These are phyloP conservation scores for Scedosporium aurantiacum DNA, from an alignment of 2,329 filamentous ascomycete genomes.

Conservation along the genomic window DNA sequence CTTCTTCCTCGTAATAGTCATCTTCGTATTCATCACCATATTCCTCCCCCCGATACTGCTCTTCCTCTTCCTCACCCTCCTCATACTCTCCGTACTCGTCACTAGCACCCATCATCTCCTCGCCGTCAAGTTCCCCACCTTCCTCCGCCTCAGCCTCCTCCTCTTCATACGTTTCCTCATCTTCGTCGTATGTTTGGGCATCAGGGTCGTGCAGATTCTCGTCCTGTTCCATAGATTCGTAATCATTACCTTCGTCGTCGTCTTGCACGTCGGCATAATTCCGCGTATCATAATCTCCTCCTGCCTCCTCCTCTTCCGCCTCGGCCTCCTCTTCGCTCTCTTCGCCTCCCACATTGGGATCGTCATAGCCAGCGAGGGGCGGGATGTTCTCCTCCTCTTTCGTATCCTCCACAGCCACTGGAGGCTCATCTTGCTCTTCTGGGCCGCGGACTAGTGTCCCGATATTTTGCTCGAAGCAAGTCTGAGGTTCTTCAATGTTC, in stretches of 20 bases:
- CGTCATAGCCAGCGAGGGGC: neutral
- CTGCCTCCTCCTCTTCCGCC: neutral
- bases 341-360: neutral
- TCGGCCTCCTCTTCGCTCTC: neutral
- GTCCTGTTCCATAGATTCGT: conserved; percentile 19
- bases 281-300: conserved; percentile 4
- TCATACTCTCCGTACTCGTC: conserved; percentile 15
- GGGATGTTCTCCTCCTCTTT: conserved; percentile 11
- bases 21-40: neutral
- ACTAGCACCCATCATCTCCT: conserved; percentile 11
- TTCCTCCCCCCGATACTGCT: conserved; percentile 4
- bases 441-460: neutral
- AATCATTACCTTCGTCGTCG: conserved; percentile 17
- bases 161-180: conserved; percentile 13
- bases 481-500: neutral
- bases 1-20: conserved; percentile 4
- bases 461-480: neutral
- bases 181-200: conserved; percentile 17
- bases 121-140: conserved; percentile 17
- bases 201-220: conserved; percentile 11
- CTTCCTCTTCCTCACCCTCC: conserved; percentile 9
- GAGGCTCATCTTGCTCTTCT: neutral
- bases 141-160: conserved; percentile 18
- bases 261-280: conserved; percentile 5
- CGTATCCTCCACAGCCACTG: conserved; percentile 10